Percentiles rank a stretch among this genome's conserved stretches.
These are phyloP conservation scores for Elsinoe necatrix DNA, from an alignment of 2,329 filamentous ascomycete genomes.

Conservation along the genomic window DNA sequence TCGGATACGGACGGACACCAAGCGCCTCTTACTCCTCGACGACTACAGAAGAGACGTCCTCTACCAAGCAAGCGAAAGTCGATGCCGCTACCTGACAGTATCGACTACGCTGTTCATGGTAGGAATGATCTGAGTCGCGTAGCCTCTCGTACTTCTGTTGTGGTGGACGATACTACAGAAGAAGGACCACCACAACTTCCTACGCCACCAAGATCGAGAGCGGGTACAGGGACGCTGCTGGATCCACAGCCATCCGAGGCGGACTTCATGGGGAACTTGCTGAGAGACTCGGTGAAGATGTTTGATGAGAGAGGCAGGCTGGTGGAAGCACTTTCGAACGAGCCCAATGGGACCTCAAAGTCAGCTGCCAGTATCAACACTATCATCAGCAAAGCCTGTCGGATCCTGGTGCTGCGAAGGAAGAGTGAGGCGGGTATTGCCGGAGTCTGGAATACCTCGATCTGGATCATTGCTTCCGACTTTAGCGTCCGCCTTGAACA, in stretches of 20 bases:
- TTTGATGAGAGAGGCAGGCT: slow-evolving; percentile 36
- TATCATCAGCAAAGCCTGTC: slow-evolving; percentile 24
- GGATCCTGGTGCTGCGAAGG: slow-evolving; percentile 38
- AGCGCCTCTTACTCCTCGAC: neutral
- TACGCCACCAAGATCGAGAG: neutral
- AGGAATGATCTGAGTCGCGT: neutral
- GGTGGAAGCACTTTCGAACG: slow-evolving; percentile 27
- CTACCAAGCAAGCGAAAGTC: neutral
- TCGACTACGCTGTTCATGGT: slow-evolving; percentile 1
- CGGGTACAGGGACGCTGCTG: neutral
- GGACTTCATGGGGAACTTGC: slow-evolving; percentile 35
- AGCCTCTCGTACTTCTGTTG: neutral
- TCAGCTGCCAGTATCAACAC: neutral
- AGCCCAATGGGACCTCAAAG: neutral
- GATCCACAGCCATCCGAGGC: slow-evolving; percentile 10
- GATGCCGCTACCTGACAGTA: slow-evolving; percentile 3
- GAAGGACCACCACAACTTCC: slow-evolving; percentile 2
- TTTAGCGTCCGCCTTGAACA: slow-evolving; percentile 36
- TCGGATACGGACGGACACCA: neutral
- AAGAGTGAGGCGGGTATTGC: slow-evolving; percentile 31
- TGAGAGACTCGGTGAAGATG: slow-evolving; percentile 37
- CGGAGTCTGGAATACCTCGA: slow-evolving; percentile 34
- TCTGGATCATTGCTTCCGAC: slow-evolving; percentile 40
- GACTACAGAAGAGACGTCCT: slow-evolving; percentile 2
- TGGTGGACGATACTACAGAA: neutral